Evolutionary conservation across 2,329 filamentous ascomycete species (phyloP), one percentile per base, ranked within the genome.

Genomic region (Verticillium isaacii): DNA sequence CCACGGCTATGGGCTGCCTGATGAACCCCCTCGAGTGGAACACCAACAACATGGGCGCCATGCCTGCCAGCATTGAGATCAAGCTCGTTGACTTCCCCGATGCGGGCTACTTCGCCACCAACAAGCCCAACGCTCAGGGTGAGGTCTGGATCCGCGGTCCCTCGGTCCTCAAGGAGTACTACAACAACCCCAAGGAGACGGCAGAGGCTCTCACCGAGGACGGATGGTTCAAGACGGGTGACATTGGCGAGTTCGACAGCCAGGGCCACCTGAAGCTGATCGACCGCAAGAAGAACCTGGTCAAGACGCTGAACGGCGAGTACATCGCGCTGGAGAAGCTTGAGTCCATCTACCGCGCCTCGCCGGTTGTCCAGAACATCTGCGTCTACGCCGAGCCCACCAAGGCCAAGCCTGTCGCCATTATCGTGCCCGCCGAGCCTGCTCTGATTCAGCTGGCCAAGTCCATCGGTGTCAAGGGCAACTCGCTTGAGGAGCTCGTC

Each of bases 31-130:
- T 89, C 65, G 86, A 91, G 65, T 96, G 91, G 90, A 92, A 90
- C 54, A 84, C 62, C 61, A 78, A 85, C 15, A 86, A 89, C 4
- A 82, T 94, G 60, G 92, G 92, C 65, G 86, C 90, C 67, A 85
- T 93, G 71, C 88, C 91, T 11, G 87, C 85, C 4, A 89, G 82
- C 12, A 80, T 94, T 63, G 92, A 96, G 73, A 80, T 91, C 73
- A 96, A 96, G 81, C 84, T 96, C 12, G 91, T 96, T 63, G 92
- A 96, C 73, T 95, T 92, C 74, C 76, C 87, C 8, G 92, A 96
- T 69, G 91, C 91, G 11, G 91, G 92, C 45, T 96, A 96, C 78
- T 86, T 82, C 57, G 80, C 88, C 32, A 90, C 85, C 65, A 93
- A 91, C 80, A 89, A 86, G 66, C 91, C 92, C 23, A 79, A 84